Conservation (phyloP, 1,284 basidiomycete genomes). For the Fistulina hepatica region DNA sequence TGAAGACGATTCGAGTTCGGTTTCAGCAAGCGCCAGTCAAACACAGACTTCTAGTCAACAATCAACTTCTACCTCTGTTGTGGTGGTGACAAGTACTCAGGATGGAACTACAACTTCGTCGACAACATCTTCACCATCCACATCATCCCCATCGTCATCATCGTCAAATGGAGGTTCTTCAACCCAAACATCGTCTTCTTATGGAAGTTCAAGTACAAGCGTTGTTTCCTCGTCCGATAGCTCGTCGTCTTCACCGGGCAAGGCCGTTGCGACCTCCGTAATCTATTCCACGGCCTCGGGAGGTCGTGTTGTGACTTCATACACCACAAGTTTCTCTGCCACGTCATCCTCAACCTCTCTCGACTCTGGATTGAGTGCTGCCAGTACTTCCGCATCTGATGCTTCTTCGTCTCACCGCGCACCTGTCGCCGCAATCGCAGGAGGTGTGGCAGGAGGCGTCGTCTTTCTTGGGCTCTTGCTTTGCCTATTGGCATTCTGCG, state of each 20-base stretch:
- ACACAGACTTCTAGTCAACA: too few species aligned
- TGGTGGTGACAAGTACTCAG: neutral
- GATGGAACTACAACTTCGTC: neutral
- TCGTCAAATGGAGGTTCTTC: neutral
- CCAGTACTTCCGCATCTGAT: too few species aligned
- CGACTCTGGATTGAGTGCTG: too few species aligned
- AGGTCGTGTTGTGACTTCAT: neutral
- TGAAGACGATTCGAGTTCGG: neutral
- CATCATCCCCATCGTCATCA: neutral
- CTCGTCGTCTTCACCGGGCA: neutral
- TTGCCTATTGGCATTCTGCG: neutral
- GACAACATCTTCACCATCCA: neutral
- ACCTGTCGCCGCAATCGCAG: constrained; percentile 1
- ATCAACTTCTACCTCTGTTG: neutral
- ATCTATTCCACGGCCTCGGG: neutral
- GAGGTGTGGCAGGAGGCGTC: constrained; percentile 3
- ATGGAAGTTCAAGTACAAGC: neutral
- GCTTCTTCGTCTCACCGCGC: neutral
- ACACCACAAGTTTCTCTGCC: neutral
- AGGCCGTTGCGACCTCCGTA: neutral
- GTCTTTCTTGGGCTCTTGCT: neutral
- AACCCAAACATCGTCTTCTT: neutral
- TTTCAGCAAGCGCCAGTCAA: too few species aligned
- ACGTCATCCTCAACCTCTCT: neutral
- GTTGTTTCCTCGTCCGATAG: neutral